Percentiles rank a stretch among this genome's conserved stretches.
Conservation (phyloP, 1,284 basidiomycete species). For the Fomes fomentarius region DNA sequence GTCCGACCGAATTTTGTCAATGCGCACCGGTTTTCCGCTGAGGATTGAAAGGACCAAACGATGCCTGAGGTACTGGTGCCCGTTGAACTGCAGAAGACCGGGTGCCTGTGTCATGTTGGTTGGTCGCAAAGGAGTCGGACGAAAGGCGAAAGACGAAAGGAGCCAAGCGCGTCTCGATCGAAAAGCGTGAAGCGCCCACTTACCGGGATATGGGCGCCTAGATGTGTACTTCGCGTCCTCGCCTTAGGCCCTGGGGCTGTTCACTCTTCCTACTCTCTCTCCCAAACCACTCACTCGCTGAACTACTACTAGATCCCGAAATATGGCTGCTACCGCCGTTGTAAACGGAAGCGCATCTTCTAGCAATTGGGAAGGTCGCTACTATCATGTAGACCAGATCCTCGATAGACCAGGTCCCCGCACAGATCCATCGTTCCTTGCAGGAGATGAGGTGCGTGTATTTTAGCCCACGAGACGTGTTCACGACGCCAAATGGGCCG, state of each 20-base stretch:
- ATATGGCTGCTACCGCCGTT: slow-evolving; percentile 36
- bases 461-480: not conserved
- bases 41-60: slow-evolving; percentile 88
- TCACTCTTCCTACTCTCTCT: not conserved
- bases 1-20: slow-evolving; percentile 89
- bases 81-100: slow-evolving; percentile 62
- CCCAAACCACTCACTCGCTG: not conserved
- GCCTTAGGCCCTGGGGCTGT: not conserved
- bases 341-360: slow-evolving; percentile 35
- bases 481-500: not conserved
- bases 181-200: slow-evolving; percentile 17
- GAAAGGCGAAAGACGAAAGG: too few relatives aligned
- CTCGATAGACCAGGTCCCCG: slow-evolving; percentile 81
- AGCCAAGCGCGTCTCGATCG: slow-evolving; percentile 15
- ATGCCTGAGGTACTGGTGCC: slow-evolving; percentile 85
- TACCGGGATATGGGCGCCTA: slow-evolving; percentile 14
- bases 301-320: not conserved
- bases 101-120: slow-evolving; percentile 46
- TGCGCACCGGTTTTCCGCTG: slow-evolving; percentile 84
- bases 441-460: slow-evolving; percentile 67
- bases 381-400: slow-evolving; percentile 81
- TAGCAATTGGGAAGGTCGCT: slow-evolving; percentile 73
- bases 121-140: too few relatives aligned
- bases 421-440: slow-evolving; percentile 74
- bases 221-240: slow-evolving; percentile 15